phyloP scores from a whole-genome alignment of 148 eudicot species.

The Agrostemma githago region DNA sequence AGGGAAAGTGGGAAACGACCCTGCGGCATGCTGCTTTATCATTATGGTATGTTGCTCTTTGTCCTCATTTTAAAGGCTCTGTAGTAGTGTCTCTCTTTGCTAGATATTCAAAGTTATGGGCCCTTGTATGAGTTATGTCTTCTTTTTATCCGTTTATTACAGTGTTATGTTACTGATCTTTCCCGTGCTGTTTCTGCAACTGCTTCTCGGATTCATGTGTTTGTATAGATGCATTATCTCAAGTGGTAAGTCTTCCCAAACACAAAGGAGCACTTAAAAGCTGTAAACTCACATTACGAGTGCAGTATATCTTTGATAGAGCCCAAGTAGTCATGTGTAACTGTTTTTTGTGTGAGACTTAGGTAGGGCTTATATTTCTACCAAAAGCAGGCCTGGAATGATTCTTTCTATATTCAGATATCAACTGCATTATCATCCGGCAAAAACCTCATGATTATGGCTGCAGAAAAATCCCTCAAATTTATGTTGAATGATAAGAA shows the following conservation, averaged over 20 bases:
- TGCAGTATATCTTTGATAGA: neutral
- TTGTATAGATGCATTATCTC: conserved; percentile 11
- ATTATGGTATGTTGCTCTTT: conserved; percentile 18
- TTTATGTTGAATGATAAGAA: too few species aligned
- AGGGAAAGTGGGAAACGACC: neutral
- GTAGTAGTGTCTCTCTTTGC: conserved; percentile 1
- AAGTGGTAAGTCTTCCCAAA: neutral
- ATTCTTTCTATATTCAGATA: neutral
- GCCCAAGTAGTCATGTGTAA: neutral
- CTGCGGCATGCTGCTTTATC: neutral
- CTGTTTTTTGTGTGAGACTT: neutral
- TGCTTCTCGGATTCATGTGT: conserved; percentile 27
- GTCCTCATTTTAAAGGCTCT: conserved; percentile 20
- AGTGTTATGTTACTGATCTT: conserved; percentile 11
- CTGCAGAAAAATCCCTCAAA: too few species aligned
- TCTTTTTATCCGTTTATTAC: conserved; percentile 5
- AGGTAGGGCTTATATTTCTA: neutral
- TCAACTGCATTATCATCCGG: too few species aligned
- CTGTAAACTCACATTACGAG: neutral
- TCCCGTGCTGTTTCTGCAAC: conserved; percentile 22
- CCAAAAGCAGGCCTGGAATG: neutral
- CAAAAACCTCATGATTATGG: too few species aligned
- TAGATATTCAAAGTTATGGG: conserved; percentile 16
- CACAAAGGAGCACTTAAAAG: too few species aligned
- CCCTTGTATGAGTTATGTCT: conserved; percentile 1